phyloP scores from a whole-genome alignment of 805 yeast species.

The Dipodascus albidus region DNA sequence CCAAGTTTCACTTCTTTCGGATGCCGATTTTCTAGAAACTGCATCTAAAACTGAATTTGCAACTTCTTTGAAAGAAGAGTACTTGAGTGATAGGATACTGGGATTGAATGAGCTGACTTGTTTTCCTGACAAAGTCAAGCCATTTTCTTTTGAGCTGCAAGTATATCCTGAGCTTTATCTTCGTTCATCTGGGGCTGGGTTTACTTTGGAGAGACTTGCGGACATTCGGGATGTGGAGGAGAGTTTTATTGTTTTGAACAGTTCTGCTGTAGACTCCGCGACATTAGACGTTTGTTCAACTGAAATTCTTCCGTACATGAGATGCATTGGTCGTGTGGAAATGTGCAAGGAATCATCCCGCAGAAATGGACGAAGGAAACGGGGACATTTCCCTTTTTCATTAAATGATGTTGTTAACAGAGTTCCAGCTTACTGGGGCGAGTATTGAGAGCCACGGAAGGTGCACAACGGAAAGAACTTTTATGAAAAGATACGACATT shows the following conservation, averaged over 20 bases:
- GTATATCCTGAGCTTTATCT: neutral
- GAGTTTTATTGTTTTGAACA: too few relatives aligned
- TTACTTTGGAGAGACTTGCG: too few relatives aligned
- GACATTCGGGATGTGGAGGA: too few relatives aligned
- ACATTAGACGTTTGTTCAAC: neutral
- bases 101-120: neutral
- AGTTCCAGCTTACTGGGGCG: neutral
- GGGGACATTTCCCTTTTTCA: neutral
- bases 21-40: neutral
- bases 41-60: neutral
- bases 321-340: neutral
- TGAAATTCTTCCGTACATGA: neutral
- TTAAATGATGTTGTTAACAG: neutral
- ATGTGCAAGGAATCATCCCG: neutral
- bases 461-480: neutral
- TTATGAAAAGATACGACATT: neutral
- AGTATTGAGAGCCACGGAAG: neutral
- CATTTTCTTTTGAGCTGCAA: neutral
- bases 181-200: neutral
- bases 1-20: neutral
- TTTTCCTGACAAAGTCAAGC: neutral
- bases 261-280: neutral
- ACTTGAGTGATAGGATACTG: neutral
- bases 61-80: neutral
- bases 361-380: neutral